Base-by-base conservation (phyloP, 768 basidiomycete species). In the Hortiboletus flavorubellus region DNA sequence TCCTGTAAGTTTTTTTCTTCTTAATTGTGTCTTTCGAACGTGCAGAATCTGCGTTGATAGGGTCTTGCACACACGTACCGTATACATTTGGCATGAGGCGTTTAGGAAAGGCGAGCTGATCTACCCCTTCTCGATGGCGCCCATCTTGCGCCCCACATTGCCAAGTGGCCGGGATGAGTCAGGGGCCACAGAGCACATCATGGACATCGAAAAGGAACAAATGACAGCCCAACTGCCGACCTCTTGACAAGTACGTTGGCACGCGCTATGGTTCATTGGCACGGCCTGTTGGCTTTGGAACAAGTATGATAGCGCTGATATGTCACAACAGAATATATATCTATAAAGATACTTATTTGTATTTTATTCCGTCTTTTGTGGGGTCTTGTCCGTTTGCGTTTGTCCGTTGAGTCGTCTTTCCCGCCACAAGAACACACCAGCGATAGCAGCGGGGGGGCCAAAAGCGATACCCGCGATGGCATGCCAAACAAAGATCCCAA, bases 401-500 rank as follows among this genome's bases (percentile, higher is more conserved):
- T n/a, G 40, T 29, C 44, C 37, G 34, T 73, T 63, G 11, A 74
- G 55, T 15, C 64, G 54, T 29, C 69, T 64, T 62, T 84, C 82
- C 54, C 79, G 72, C 80, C 80, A 81, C 44, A 83, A 64, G 31
- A 77, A 71, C 3, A 77, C 70, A 2, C 75, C 81, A 18, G 73
- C 68, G 31, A 82, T 64, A 2, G 80, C 76, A 39, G 83, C 82
- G 10, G 82, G 79, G 5, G 80, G 81, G 3, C 82, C 83, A 23
- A 82, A 37, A 8, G 75, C 30, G 5, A 75, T 69, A 8, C 72
- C 73, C 8, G 75, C 74, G n/a, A 78, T 21, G 0, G 65, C 49
- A 59, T 78, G 73, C 81, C 82, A 84, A 8, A 68, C 53, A 23
- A 75, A 30, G 18, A 84, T 65, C 15, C 43, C 45, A 8, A 74